Base-by-base conservation (phyloP, 768 basidiomycete genomes). In the Phallus indusiatus region DNA sequence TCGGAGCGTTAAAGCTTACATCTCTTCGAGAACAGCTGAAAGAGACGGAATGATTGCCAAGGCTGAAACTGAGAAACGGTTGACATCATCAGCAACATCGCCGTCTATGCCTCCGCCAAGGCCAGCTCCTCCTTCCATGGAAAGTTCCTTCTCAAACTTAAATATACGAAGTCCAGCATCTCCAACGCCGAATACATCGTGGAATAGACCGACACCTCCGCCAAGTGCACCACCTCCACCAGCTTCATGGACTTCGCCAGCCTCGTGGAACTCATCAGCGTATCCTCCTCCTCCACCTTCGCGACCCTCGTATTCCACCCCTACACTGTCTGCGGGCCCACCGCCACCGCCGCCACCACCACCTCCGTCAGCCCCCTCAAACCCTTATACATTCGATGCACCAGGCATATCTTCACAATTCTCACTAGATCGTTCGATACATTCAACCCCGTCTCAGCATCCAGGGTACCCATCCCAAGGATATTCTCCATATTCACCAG, bases 11-110 rank as follows among this genome's bases (percentile, higher is more conserved):
- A 80, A 76, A 53, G 71, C 75, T 0, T 96, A 87, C 66, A 74
- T 92, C 8, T 72, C 78, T 0, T 74, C 78, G 17, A 77, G 95
- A 28, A 79, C 76, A 8, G 71, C 75, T 0, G 94, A 98, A 68
- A 79, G 94, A 9, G 84, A 89, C 18, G 73, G 75, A 11, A 68
- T 95, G 17, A 77, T 81, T 2, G 75, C 78, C 2, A 83, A 88
- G 64, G 77, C 89, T 5, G 93, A 94, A 63, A 78, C 82, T 10
- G 81, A 90, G 69, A 83, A 80, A 61, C 77, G 86, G 34, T 69
- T 89, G 4, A 74, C 85, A 14, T 63, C 64, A 18, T 63, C 72
- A 1, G 64, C 75, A 3, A 63, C 74, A 34, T 63, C 75, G 62
- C 28, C 55, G 16, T 57, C 60, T 21, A 57, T 63, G 9, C 61